Evolutionary conservation across 306 rosid genomes (phyloP).

Genomic region (Rosa rugosa): DNA sequence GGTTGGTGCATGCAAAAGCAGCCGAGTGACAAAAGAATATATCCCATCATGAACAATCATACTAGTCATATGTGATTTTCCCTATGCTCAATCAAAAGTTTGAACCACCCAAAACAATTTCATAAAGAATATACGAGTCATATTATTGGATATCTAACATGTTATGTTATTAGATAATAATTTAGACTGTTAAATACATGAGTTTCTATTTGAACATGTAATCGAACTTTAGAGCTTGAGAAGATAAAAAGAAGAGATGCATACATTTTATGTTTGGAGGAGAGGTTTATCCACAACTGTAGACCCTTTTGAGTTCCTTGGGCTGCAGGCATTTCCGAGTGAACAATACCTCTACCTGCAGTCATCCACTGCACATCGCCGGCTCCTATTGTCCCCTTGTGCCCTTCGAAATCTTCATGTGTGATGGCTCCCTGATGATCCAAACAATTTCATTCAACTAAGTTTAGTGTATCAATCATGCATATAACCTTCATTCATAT

Average conservation of each 20-base stretch:
- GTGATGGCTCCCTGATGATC: constrained; percentile 64
- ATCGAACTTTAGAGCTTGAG: neutral
- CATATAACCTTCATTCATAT: neutral
- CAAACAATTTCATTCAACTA: constrained; percentile 10
- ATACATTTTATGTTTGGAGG: constrained; percentile 86
- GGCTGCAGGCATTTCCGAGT: constrained; percentile 90
- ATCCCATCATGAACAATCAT: constrained; percentile 41
- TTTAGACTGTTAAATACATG: neutral
- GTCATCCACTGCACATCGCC: constrained; percentile 99
- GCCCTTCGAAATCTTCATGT: constrained; percentile 98
- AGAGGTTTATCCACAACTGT: constrained; percentile 87
- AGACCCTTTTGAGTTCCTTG: constrained; percentile 90
- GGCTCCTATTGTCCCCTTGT: constrained; percentile 78
- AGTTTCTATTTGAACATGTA: neutral
- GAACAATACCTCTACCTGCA: constrained; percentile 95
- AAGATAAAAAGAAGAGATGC: neutral
- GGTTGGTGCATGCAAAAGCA: constrained; percentile 41
- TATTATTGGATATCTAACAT: neutral
- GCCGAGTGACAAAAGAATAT: constrained; percentile 29
- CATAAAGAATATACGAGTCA: too few relatives aligned
- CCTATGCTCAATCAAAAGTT: constrained; percentile 17
- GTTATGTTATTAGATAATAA: neutral
- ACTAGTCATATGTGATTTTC: constrained; percentile 6
- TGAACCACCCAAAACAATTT: neutral
- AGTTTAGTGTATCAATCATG: neutral